Conservation (phyloP, 306 rosid species). For the Cicer arietinum region DNA sequence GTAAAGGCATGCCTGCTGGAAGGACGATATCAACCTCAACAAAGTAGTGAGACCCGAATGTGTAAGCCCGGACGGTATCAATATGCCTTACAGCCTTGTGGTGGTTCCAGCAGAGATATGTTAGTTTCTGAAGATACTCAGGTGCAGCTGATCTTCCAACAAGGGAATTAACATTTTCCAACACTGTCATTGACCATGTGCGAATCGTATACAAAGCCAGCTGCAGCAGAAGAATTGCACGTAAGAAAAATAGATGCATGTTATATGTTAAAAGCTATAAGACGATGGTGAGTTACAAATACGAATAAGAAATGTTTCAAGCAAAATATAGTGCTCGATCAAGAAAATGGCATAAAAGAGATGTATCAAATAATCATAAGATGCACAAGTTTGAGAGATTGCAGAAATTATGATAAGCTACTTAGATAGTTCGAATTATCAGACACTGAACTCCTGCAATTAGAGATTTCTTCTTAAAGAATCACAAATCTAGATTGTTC, state of each 20-base stretch:
- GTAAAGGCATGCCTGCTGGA: conserved; percentile 83
- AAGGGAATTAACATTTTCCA: conserved; percentile 91
- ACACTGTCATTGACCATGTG: conserved; percentile 93
- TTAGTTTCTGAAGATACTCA: conserved; percentile 87
- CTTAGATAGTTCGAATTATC: conserved; percentile 13
- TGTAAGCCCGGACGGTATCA: conserved; percentile 90
- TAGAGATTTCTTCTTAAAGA: conserved; percentile 7
- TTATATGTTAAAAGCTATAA: conserved; percentile 7
- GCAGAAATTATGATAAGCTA: conserved; percentile 6
- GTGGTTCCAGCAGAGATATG: conserved; percentile 98
- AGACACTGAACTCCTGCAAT: not conserved
- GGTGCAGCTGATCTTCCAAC: conserved; percentile 95
- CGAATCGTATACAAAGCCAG: conserved; percentile 92
- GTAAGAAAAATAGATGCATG: conserved; percentile 14
- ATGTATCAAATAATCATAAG: conserved; percentile 5
- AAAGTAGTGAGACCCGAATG: conserved; percentile 95
- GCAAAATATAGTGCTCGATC: conserved; percentile 20
- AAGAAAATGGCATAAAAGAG: conserved; percentile 14
- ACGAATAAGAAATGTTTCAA: conserved; percentile 16
- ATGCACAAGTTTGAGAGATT: conserved; percentile 16
- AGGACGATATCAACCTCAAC: conserved; percentile 96
- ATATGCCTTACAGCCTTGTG: conserved; percentile 84
- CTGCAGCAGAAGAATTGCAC: conserved; percentile 54
- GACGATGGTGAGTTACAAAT: not conserved
- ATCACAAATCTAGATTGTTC: not conserved